phyloP scores from a whole-genome alignment of 176 grass and related monocot genomes.

The Melocanna baccifera region DNA sequence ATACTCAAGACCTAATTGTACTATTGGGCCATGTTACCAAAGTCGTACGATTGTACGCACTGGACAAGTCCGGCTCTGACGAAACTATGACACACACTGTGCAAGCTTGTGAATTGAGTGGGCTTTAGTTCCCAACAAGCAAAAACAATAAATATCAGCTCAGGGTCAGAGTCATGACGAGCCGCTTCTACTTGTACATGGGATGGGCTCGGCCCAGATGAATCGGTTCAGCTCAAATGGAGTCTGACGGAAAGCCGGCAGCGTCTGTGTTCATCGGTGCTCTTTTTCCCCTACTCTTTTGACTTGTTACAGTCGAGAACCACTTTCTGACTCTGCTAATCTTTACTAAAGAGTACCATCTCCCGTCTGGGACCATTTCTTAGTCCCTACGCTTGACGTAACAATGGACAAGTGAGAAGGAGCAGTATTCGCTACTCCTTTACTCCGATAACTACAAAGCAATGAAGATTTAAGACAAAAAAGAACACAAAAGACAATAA shows the following conservation, averaged over 20 bases:
- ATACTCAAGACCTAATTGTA: no score
- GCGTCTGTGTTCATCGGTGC: background rate
- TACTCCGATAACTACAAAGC: no score
- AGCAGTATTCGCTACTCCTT: no score
- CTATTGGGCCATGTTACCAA: background rate
- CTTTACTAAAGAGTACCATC: slow-evolving; percentile 37
- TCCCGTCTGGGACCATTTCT: slow-evolving; percentile 7
- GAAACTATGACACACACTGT: background rate
- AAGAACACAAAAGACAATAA: rapidly evolving
- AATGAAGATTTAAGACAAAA: no score
- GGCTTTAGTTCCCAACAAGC: background rate
- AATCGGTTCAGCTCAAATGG: background rate
- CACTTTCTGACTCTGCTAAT: slow-evolving; percentile 37
- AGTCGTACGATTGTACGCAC: background rate
- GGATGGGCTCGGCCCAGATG: background rate
- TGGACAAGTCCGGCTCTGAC: background rate
- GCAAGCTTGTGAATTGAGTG: background rate
- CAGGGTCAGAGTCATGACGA: no score
- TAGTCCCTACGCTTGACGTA: background rate
- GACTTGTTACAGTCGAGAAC: slow-evolving; percentile 28
- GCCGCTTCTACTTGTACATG: background rate
- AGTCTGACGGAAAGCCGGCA: background rate
- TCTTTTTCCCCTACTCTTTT: slow-evolving; percentile 9
- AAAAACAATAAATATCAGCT: background rate
- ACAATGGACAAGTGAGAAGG: no score